Percentiles rank a stretch among this genome's conserved stretches.
These are phyloP conservation scores for Cyclotella atomus DNA, from an alignment of 108 stramenopile genomes.

Conservation along the genomic window DNA sequence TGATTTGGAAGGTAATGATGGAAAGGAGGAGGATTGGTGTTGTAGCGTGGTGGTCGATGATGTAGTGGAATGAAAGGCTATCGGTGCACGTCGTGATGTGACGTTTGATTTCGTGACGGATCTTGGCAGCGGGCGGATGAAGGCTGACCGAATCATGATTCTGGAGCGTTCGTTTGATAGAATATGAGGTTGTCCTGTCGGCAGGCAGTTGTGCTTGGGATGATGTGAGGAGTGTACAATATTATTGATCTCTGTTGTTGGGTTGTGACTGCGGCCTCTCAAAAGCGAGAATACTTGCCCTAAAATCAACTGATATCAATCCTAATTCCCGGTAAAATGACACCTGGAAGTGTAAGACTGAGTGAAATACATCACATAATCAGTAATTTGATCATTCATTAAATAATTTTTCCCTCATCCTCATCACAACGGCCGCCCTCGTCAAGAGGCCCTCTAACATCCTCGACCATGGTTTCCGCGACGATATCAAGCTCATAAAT, in stretches of 20 bases:
- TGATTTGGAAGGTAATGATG: neutral
- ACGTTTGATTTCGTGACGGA: neutral
- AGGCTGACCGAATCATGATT: slow-evolving; percentile 18
- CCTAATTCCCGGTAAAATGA: neutral
- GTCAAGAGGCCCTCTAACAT: neutral
- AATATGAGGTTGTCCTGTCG: neutral
- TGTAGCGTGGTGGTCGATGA: neutral
- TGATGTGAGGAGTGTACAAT: too few species aligned
- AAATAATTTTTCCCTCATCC: too few species aligned
- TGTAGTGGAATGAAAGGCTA: slow-evolving; percentile 4
- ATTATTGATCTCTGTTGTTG: too few species aligned
- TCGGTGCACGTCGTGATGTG: neutral
- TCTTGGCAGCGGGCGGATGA: slow-evolving; percentile 5
- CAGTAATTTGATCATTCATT: too few species aligned
- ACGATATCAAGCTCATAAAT: neutral
- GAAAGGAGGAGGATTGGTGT: neutral
- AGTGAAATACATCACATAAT: too few species aligned
- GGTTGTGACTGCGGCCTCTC: too few species aligned
- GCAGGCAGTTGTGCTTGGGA: too few species aligned
- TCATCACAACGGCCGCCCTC: neutral
- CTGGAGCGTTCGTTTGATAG: neutral
- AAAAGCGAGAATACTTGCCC: neutral
- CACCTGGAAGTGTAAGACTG: neutral
- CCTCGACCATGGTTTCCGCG: slow-evolving; percentile 13
- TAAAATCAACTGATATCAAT: neutral